Evolutionary conservation across 129 eudicot species (phyloP).

Genomic region (Flaveria linearis): DNA sequence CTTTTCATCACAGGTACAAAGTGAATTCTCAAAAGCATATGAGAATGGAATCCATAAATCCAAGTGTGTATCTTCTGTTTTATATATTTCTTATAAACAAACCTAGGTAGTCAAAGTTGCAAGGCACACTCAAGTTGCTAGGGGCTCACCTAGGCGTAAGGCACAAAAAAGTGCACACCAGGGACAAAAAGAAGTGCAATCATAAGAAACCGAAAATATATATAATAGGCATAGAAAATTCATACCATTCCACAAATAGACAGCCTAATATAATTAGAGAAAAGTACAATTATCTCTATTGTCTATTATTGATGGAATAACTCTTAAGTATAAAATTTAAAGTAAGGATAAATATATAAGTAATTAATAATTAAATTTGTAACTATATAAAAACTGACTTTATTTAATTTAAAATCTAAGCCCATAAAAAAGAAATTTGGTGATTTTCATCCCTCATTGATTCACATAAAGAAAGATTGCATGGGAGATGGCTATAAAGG

Average conservation of each 20-base stretch:
- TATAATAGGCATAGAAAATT: background rate
- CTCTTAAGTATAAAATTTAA: no score
- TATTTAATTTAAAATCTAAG: background rate
- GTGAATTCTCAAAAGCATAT: conserved; percentile 98
- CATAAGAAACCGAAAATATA: background rate
- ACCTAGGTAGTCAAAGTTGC: background rate
- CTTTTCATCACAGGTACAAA: conserved; percentile 61
- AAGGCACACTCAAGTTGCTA: background rate
- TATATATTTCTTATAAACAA: background rate
- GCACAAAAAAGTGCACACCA: background rate
- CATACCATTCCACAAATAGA: background rate
- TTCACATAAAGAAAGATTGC: background rate
- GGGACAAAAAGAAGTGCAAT: background rate
- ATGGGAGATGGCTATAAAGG: background rate
- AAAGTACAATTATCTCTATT: no score
- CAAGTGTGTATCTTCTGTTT: conserved; percentile 49
- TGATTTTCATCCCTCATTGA: background rate
- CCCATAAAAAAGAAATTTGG: background rate
- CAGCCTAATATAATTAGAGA: background rate
- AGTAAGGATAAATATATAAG: background rate
- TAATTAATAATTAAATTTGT: background rate
- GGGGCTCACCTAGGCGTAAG: background rate
- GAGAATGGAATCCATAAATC: conserved; percentile 96
- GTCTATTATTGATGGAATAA: no score
- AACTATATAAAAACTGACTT: background rate